These are phyloP conservation scores for Gryganskiella cystojenkinii DNA, from an alignment of 192 early-diverging fungal genomes.

Conservation along the genomic window DNA sequence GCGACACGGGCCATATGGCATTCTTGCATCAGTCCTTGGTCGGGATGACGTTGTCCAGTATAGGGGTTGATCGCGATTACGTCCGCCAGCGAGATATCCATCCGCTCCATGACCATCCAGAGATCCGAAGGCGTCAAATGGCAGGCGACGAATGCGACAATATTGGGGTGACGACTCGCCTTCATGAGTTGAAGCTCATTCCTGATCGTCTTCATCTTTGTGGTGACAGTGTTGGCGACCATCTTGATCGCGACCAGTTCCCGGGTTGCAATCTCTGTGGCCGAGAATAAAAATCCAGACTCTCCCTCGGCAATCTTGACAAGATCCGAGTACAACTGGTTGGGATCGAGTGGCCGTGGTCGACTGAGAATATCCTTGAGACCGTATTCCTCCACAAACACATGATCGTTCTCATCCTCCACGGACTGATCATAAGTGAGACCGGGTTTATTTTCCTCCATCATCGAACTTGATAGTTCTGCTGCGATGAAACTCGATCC, in stretches of 20 bases:
- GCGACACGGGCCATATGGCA: conserved; percentile 92
- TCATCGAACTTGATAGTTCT: neutral
- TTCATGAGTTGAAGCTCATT: conserved; percentile 93
- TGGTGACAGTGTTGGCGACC: conserved; percentile 84
- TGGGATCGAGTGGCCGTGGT: conserved; percentile 69
- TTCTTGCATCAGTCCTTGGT: conserved; percentile 74
- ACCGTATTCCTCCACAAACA: conserved; percentile 32
- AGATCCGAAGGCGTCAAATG: conserved; percentile 85
- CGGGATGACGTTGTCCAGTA: conserved; percentile 38
- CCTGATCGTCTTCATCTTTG: conserved; percentile 91
- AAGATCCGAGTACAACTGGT: conserved; percentile 82
- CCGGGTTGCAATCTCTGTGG: conserved; percentile 68
- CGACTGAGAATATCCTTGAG: conserved; percentile 24
- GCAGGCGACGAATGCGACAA: conserved; percentile 93
- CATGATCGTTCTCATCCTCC: conserved; percentile 80
- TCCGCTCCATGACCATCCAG: conserved; percentile 98
- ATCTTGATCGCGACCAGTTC: conserved; percentile 90
- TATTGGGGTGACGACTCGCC: conserved; percentile 88
- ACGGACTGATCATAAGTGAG: neutral
- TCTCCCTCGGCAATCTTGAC: conserved; percentile 95
- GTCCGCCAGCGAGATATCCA: conserved; percentile 98
- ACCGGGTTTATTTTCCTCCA: neutral
- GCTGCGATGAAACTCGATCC: neutral
- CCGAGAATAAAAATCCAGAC: conserved; percentile 90
- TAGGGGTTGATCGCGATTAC: conserved; percentile 88